Evolutionary conservation across 768 basidiomycete species (phyloP), one percentile per base, ranked within the genome.

Genomic region (Rossbeevera mucosa): DNA sequence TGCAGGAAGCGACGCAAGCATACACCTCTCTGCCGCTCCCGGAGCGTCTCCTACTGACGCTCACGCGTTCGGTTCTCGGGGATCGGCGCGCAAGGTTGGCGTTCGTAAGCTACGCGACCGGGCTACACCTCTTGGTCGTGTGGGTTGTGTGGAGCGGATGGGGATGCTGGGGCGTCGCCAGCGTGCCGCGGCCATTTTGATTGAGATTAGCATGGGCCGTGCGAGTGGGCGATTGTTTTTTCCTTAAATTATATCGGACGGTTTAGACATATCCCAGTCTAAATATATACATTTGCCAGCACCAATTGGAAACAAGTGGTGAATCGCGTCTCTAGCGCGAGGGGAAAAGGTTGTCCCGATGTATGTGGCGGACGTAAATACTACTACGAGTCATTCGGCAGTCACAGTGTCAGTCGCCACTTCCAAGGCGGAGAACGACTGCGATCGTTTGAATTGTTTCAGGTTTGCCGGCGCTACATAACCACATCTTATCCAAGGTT

Each of bases 1-100:
- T 12, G 41, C 65, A 98, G 95, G 96, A 98, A 74, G 92, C 93
- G 26, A 88, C 89, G n/a, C 76, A 94, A 51, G 95, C 92, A 1
- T 93, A 95, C 50, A 85, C 92, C 60, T 87, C 85, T 24, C 77
- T 98, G 40, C 95, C 98, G 64, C 90, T 91, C 2, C 76, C 96
- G 9, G 96, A 99, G 69, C 81, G 94, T 20, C 85, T 86, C 16
- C 85, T 96, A 1, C 84, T 97, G 48, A 77, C 81, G 21, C 74
- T 98, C 14, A 95, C 96, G 0, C 83, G 88, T 46, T 78, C 84
- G 11, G 86, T 98, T 48, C 80, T 97, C 24, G 89, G 91, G 38
- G 94, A 92, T 64, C 86, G 94, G 25, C 81, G 92, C 14, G 85
- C 93, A n/a, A 77, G 96, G 61, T 87, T 86, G 18, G 80, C 89